Conservation (phyloP, 2,329 filamentous ascomycete species). For the Colletotrichum sp. region DNA sequence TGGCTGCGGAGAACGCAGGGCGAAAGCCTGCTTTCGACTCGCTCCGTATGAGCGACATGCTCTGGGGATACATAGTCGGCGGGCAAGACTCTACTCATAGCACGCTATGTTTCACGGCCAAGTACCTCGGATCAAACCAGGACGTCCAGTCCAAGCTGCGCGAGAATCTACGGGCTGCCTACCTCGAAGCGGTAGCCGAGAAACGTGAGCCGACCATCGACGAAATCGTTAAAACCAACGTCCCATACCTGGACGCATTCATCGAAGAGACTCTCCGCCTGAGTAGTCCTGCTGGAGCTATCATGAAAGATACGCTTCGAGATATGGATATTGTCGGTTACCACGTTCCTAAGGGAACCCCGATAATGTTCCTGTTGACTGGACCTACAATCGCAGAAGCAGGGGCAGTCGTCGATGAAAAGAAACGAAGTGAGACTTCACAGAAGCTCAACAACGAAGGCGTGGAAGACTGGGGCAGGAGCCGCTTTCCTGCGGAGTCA, state of each 20-base stretch:
- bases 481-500: background rate
- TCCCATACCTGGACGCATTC: background rate
- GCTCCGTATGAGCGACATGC: background rate
- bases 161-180: background rate
- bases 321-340: background rate
- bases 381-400: background rate
- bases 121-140: constrained; percentile 28
- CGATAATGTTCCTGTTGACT: background rate
- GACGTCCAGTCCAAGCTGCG: background rate
- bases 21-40: background rate
- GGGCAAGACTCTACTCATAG: constrained; percentile 29
- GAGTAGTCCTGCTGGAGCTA: constrained; percentile 2
- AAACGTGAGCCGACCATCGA: background rate
- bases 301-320: background rate
- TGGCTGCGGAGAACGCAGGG: background rate
- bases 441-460: background rate
- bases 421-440: background rate
- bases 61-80: constrained; percentile 26
- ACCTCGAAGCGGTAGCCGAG: background rate
- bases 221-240: background rate
- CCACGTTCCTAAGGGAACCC: background rate
- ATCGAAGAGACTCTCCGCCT: constrained; percentile 34
- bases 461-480: background rate
- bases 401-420: background rate
- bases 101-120: constrained; percentile 28